A percentile compares a stretch with the other conserved stretches of the same genome.
Conservation (phyloP, 73 alveolate species). For the Urostyla sp. region DNA sequence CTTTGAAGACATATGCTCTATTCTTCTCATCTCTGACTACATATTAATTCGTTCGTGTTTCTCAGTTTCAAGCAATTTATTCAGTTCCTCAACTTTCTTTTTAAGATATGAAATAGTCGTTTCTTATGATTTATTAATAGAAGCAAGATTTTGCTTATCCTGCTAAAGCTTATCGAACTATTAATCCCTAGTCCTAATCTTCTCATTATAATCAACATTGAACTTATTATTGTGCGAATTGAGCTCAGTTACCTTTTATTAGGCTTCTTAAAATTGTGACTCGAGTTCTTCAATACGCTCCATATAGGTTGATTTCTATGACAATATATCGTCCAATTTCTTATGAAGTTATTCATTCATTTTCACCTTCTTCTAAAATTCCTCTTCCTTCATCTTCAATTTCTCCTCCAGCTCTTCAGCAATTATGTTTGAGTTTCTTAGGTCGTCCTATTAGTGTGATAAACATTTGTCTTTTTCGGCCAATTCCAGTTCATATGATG, state of each 20-base stretch:
- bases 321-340: constrained; percentile 4
- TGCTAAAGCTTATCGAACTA: constrained; percentile 11
- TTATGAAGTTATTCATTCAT: constrained; percentile 27
- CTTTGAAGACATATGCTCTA: constrained; percentile 19
- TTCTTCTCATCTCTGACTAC: constrained; percentile 35
- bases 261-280: neutral
- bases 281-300: constrained; percentile 21
- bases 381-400: constrained; percentile 4
- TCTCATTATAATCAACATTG: neutral
- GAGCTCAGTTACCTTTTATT: neutral
- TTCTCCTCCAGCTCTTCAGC: too few relatives aligned
- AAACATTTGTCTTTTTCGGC: too few relatives aligned
- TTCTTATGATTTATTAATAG: constrained; percentile 28
- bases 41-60: constrained; percentile 2
- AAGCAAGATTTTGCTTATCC: neutral
- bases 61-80: constrained; percentile 24
- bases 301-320: neutral
- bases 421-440: too few relatives aligned
- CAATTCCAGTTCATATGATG: too few relatives aligned
- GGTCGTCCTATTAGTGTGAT: too few relatives aligned
- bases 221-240: constrained; percentile 9
- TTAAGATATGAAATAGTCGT: constrained; percentile 38
- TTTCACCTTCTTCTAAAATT: constrained; percentile 21
- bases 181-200: constrained; percentile 8
- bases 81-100: constrained; percentile 39